Evolutionary conservation across 1,284 basidiomycete species (phyloP), one percentile per base, ranked within the genome.

Genomic region (Microbotryomycetes sp.): DNA sequence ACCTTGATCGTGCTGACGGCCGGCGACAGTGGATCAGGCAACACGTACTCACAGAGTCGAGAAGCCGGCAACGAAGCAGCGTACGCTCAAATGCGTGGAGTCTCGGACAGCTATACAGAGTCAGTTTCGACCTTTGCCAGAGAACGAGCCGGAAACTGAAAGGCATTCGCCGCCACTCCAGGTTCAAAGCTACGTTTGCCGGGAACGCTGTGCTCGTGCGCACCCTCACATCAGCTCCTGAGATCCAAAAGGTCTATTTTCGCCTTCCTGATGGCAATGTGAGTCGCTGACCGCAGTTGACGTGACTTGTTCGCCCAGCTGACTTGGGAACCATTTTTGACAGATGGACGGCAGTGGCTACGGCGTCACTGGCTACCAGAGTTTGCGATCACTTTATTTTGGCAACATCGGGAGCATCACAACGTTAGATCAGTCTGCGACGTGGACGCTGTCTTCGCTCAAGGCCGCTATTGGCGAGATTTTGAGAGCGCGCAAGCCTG

Each of bases 41-140:
- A 42, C 14, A 49, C 57, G 3, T 71, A 69, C 48, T 45, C 58
- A 3, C 48, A 54, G 19, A 45, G 60, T 32, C 62, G 69, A 1
- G 67, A 71, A 55, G 22, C 46, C 9, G 69, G 69, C 19, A 71
- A 71, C 28, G 65, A 65, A 32, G 69, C 68, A 6, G 67, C 65
- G 4, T 64, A 66, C 26, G 67, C 69, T 0, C 51, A 62, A 19
- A 69, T 69, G 64, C 54, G 63, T 1, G 62, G 62, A 16, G 69
- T 71, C 0, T 28, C 58, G 5, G 60, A 66, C 52, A 29, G 46
- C 16, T 71, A 59, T 48, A 59, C 63, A 7, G 61, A 60, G 54
- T 52, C 7, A 23, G 50, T 25, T 23, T 16, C 36, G 6, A 12
- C 46, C 31, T 51, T 22, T 9, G 53, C 52, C 32, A 12, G 42